Evolutionary conservation across 73 alveolate genomes (phyloP), one percentile per base, ranked within the genome.

Genomic region (Paramecium octaurelia): DNA sequence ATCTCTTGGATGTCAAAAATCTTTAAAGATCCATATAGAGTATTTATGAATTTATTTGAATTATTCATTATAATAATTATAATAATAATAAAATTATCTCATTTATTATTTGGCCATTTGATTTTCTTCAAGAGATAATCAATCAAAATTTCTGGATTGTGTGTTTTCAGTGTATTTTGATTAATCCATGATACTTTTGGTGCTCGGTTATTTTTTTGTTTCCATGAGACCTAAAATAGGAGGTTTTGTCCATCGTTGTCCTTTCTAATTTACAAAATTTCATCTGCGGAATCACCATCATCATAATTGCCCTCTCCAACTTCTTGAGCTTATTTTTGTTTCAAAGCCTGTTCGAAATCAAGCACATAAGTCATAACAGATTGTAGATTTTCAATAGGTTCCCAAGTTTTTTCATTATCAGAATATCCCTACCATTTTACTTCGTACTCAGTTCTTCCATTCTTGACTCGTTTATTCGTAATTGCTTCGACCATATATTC

Each of bases 221-320:
- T 73, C 87, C 87, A 73, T 4, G 57, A 36, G 6, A 73, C 87
- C 16, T 29, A 38, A 43, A 73, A 73, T n/a, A 40, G 20, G 8
- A 73, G 87, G 48, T 64, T 64, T 27, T 64, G n/a, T 11, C 84
- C 84, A 21, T 73, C 87, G 1, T 73, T 73, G 21, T 73, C 87
- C 21, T 80, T 80, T n/a, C 48, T 40, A 8, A 80, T 23, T 23
- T 46, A 23, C 16, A 80, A 20, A 11, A 80, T 80, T 80, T 80
- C 91, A 24, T 80, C 91, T 6, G 91, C 91, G 21, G 91, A 80
- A 46, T 80, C 91, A 23, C 73, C 73, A 44, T 40, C 91, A 23
- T 80, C 73, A 21, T 80, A 80, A 35, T 29, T 24, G 3, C 91
- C 91, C n/a, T 80, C 91, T 42, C 46, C 73, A 21, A 20, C 36